Evolutionary conservation across 805 yeast species (phyloP).

Genomic region (Teunomyces pallodes): DNA sequence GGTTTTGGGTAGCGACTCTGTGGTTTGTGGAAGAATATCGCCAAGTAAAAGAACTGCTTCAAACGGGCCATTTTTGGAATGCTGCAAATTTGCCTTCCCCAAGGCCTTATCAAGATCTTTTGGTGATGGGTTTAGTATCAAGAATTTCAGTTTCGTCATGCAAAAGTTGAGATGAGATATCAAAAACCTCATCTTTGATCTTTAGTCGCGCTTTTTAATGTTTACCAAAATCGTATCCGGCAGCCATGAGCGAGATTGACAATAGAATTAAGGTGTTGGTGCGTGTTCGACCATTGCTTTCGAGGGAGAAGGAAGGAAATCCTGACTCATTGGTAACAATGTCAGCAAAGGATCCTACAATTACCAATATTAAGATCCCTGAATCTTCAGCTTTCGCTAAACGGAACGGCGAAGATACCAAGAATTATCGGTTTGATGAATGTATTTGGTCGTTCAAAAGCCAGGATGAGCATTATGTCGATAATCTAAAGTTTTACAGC

Average conservation of each 20-base stretch:
- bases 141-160: constrained; percentile 26
- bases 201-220: not conserved
- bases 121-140: constrained; percentile 48
- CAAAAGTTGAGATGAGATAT: not conserved
- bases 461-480: constrained; percentile 32
- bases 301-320: constrained; percentile 22
- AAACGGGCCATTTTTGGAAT: constrained; percentile 65
- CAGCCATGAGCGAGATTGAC: constrained; percentile 1
- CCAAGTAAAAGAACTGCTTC: constrained; percentile 55
- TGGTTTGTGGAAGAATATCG: constrained; percentile 26
- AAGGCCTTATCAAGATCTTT: constrained; percentile 42
- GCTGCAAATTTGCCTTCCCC: constrained; percentile 45
- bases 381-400: constrained; percentile 17
- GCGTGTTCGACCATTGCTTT: constrained; percentile 48
- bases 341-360: constrained; percentile 23
- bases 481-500: constrained; percentile 52
- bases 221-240: not conserved
- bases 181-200: not conserved
- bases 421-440: constrained; percentile 49
- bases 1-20: constrained; percentile 16
- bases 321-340: constrained; percentile 26
- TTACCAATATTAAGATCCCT: constrained; percentile 20
- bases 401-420: constrained; percentile 15
- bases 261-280: constrained; percentile 47
- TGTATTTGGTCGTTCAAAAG: constrained; percentile 49